Evolutionary conservation across 2,329 filamentous ascomycete species (phyloP), one percentile per base, ranked within the genome.

Genomic region (Monosporascus sp.): DNA sequence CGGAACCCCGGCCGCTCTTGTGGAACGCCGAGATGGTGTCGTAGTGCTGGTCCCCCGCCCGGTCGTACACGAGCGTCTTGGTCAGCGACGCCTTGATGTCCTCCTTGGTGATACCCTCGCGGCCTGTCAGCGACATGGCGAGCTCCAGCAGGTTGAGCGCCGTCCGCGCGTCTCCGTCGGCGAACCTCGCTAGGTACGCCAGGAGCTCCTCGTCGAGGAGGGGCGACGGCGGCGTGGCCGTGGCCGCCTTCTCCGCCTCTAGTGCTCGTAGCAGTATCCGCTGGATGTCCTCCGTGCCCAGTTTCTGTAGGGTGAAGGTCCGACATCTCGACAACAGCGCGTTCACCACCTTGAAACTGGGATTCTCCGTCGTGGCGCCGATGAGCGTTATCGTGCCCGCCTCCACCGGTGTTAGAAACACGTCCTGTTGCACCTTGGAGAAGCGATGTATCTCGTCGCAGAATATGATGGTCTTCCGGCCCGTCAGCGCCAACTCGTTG

Each of bases 401-500:
- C 72, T 99, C 94, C 22, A 97, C 93, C 0, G 93, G 93, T 17
- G 88, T 90, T 2, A 99, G 77, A 62, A 97, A 97, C 1, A 97
- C 88, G 70, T 97, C 94, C 67, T 99, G 94, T 69, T 97, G 94
- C 0, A 86, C 80, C 72, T 96, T 97, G 61, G 82, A 88, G 76
- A 96, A 96, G 28, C 93, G 79, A 71, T 96, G 91, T 48, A 97
- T 94, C 75, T 97, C 94, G 73, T 99, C 94, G 73, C 93, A 97
- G 70, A 99, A 99, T 58, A 99, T 85, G 58, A 99, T 96, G 0
- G 94, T 97, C 73, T 89, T 93, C 56, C 91, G 81, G 1, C 93
- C 93, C 0, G 91, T 95, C 50, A 97, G 75, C 1, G 78, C 75
- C 47, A 91, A 73, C 68, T 97, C 94, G 64, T 85, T 89, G 55